These are phyloP conservation scores for Barbatosphaeria neglecta DNA, from an alignment of 495 filamentous ascomycete genomes.

Conservation along the genomic window DNA sequence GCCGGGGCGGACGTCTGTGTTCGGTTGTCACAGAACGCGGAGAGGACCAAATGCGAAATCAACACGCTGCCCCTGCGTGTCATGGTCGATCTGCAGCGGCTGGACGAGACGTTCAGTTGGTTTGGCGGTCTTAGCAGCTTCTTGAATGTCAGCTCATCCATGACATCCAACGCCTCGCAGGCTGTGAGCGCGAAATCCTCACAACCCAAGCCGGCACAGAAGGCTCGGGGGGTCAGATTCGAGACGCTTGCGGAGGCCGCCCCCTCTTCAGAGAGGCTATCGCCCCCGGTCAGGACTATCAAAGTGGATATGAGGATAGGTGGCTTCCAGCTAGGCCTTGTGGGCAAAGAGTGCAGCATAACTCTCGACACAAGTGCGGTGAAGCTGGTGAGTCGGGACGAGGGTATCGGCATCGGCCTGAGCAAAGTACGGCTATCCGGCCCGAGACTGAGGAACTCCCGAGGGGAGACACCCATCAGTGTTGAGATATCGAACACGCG, in stretches of 20 bases:
- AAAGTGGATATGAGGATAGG: constrained; percentile 71
- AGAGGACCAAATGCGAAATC: constrained; percentile 51
- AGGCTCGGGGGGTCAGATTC: constrained; percentile 61
- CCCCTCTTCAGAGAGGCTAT: constrained; percentile 25
- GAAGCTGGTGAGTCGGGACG: constrained; percentile 62
- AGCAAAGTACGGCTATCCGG: constrained; percentile 65
- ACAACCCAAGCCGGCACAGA: constrained; percentile 21
- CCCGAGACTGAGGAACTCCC: constrained; percentile 42
- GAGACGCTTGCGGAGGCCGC: constrained; percentile 35
- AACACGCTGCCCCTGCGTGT: constrained; percentile 71
- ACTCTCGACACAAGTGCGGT: constrained; percentile 63
- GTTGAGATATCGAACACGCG: constrained; percentile 49
- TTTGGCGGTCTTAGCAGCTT: constrained; percentile 91
- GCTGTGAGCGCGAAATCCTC: constrained; percentile 19
- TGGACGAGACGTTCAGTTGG: constrained; percentile 81
- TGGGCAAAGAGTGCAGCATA: constrained; percentile 67
- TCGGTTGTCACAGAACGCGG: constrained; percentile 39
- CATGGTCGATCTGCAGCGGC: constrained; percentile 60
- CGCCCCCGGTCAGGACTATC: constrained; percentile 34
- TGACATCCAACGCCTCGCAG: constrained; percentile 57
- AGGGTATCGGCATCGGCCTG: constrained; percentile 57
- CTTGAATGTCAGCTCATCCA: constrained; percentile 74
- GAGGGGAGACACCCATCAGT: constrained; percentile 38
- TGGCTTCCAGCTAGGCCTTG: constrained; percentile 58
- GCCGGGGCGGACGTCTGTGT: constrained; percentile 55